Base-by-base conservation (phyloP, 164 flowering plant species). In the Echeveria elegans region DNA sequence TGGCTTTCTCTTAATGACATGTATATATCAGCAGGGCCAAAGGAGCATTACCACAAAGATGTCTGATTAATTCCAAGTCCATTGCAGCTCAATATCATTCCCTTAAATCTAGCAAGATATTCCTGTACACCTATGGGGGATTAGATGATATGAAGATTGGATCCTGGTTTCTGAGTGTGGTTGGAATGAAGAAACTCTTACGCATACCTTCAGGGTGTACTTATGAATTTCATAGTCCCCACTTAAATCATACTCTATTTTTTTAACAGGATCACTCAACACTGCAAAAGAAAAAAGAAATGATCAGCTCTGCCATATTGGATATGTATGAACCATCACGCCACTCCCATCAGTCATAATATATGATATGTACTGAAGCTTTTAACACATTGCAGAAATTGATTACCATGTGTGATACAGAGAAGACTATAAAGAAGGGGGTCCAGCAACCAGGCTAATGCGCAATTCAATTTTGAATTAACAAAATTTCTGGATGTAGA, bases 1-100 rank as follows among this genome's bases (percentile, higher is more conserved):
- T 18, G 10, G 47, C 3, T 43, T 43, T 43, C 47, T 16, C 15
- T 43, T 14, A n/a, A 43, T 15, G 28, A 29, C 7, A 16, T 5
- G 28, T 21, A 38, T 28, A 11, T 40, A 29, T 59, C n/a, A 66
- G 19, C 10, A 41, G 18, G 58, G 29, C 18, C 18, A 31, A 37
- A 53, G 59, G 5, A 67, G 61, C 19, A 59, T 77, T 82, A 87
- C 92, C 92, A 83, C 59, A 77, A 48, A 50, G 92, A 79, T 64
- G 85, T 70, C 50, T 85, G 86, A 76, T 69, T 69, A 38, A 90
- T 82, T 56, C 92, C 94, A 68, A 90, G 94, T 66, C 97, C 97
- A 75, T 88, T 88, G 83, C 97, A 88, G 28, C 94, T 90, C 34
- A 90, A 85, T 69, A 88, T 90, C 94, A 90, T 86, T 72, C 94